Evolutionary conservation across 805 yeast genomes (phyloP), one percentile per base, ranked within the genome.

Genomic region (Candida insectorum): DNA sequence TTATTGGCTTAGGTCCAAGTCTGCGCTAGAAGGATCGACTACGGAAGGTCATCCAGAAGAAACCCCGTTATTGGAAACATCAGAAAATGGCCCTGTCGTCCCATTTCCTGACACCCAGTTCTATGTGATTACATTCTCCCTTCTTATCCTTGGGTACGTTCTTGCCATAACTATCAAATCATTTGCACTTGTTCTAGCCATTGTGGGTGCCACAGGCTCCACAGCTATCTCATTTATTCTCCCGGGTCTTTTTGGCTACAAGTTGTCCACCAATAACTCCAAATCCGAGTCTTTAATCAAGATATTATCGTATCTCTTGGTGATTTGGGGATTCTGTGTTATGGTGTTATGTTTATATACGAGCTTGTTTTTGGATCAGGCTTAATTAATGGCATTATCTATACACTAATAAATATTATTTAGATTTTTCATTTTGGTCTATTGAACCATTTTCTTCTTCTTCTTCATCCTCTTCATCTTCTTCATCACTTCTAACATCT

Each of bases 131-230:
- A 77, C 87, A 0, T 37, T 71, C 0, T 9, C 55, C 0, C 60
- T 84, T 24, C 56, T 78, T 3, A 2, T 65, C 0, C 36, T 54
- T 1, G 71, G 79, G 0, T 84, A 81, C 48, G 38, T 65, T 0
- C 55, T 77, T 13, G 86, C 94, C 0, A 54, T 78, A 0, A 54
- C 75, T 5, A 71, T 84, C 11, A 61, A 68, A 2, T 81, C 86
- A 0, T 76, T 84, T 52, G 89, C 83, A 31, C 68, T 75, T 18
- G 83, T 84, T 2, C 56, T 84, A 32, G 77, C 91, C 0, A 59
- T 84, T 31, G 88, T 84, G 7, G 94, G 94, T 3, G 83, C 89
- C 6, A 84, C 93, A 0, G 94, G 94, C 0, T 84, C 89, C 4
- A 85, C 89, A 0, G 65, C 86, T 14, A 84, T 84, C 29, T 79